Evolutionary conservation across 192 early-diverging fungal genomes (phyloP), one percentile per base, ranked within the genome.

Genomic region (Radiomyces spectabilis): DNA sequence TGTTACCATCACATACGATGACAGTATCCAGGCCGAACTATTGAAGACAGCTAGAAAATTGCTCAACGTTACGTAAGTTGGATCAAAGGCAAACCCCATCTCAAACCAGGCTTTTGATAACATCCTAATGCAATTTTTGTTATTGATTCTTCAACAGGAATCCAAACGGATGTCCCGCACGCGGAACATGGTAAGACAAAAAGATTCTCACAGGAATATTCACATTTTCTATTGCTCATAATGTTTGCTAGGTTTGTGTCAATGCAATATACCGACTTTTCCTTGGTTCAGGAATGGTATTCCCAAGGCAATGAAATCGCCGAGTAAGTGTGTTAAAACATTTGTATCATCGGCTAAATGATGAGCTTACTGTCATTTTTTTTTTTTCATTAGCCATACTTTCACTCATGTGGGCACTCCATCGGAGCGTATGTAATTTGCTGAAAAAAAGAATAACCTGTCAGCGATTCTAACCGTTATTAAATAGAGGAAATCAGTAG

Each of bases 231-330:
- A 16, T 51, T 22, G 12, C 34, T 35, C 18, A 34, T 25, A 24
- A 21, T 13, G 22, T 13, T 18, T 7, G 80, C 72, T 21, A 84
- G 63, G 60, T 85, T 71, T 61, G 66, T 74, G 2, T 73, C 75
- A 22, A 78, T 75, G 27, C 41, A 69, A 18, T 82, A 84, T 56
- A 80, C 84, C 0, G 75, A 84, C 49, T 81, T 68, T 45, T 49
- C 65, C 1, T 51, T 74, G n/a, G 79, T 78, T 19, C 66, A 81
- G 38, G 60, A 74, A 47, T 71, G 73, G 64, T 79, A 85, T 51
- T 69, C 78, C 22, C 48, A 57, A 16, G 80, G 80, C 35, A 73
- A 82, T 45, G 81, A 84, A 54, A 72, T 86, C 38, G 59, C 77
- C 69, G 32, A 69, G 69, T 55, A 63, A 41, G 76, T 77, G 44